These are phyloP conservation scores for Chenopodium formosanum DNA, from an alignment of 148 eudicot species.

Conservation along the genomic window DNA sequence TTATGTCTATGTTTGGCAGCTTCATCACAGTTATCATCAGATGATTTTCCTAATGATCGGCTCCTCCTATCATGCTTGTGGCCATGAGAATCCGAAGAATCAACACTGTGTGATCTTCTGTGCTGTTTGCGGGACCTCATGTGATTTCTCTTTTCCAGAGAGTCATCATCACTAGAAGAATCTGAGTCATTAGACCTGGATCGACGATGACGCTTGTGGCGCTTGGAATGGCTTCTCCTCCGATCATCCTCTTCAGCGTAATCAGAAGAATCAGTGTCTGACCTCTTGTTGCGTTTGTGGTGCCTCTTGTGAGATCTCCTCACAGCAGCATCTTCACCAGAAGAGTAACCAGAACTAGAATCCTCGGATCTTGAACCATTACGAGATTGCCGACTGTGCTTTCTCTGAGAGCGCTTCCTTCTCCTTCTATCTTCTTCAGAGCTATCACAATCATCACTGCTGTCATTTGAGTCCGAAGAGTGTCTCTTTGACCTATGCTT, in stretches of 20 bases:
- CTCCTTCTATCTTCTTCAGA: constrained; percentile 47
- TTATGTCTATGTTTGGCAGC: constrained; percentile 29
- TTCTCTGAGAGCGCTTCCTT: constrained; percentile 48
- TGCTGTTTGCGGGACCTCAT: constrained; percentile 44
- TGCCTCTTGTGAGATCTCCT: constrained; percentile 39
- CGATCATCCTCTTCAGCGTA: constrained; percentile 39
- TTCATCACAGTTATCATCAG: constrained; percentile 42
- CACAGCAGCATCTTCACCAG: constrained; percentile 38
- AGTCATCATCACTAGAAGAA: constrained; percentile 43
- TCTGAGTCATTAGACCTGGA: constrained; percentile 36
- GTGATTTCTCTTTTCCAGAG: constrained; percentile 24
- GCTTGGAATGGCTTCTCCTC: constrained; percentile 42
- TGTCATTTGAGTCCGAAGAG: constrained; percentile 46
- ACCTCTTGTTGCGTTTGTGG: constrained; percentile 37
- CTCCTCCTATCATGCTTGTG: constrained; percentile 28
- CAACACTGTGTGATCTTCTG: constrained; percentile 36
- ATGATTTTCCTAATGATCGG: constrained; percentile 35
- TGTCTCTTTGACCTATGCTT: constrained; percentile 54
- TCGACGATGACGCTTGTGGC: constrained; percentile 38
- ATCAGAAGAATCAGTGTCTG: constrained; percentile 37
- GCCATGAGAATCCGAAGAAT: constrained; percentile 41
- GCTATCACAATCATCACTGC: constrained; percentile 48
- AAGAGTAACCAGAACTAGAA: constrained; percentile 36
- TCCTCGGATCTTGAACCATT: constrained; percentile 25
- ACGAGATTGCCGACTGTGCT: constrained; percentile 30